Conservation (phyloP, 352 stramenopile species). For the Phytopythium aichiense region DNA sequence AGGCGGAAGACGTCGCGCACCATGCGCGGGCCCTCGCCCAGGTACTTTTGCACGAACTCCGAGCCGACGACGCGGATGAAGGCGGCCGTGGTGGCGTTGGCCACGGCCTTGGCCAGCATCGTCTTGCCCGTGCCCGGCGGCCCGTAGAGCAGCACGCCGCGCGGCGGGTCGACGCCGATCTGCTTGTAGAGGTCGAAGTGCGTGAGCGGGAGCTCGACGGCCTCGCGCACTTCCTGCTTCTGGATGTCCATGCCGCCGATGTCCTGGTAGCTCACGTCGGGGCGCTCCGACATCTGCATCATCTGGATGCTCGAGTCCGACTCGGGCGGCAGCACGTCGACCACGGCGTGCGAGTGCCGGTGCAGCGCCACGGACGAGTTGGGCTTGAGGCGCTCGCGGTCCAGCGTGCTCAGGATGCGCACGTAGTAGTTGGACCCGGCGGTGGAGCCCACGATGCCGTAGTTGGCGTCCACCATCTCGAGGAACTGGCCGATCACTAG, state of each 20-base stretch:
- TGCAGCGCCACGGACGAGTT: constrained; percentile 99
- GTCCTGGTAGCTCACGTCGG: constrained; percentile 94
- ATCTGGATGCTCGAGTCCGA: constrained; percentile 99
- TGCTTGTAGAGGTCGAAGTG: constrained; percentile 99
- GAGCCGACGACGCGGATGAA: constrained; percentile 98
- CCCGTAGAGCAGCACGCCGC: constrained; percentile 97
- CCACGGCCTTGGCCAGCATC: constrained; percentile 91
- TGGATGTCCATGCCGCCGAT: constrained; percentile 99
- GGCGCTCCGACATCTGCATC: constrained; percentile 98
- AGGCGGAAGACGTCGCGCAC: constrained; percentile 99
- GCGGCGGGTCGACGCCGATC: constrained; percentile 99
- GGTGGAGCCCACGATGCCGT: constrained; percentile 97
- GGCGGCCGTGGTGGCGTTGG: constrained; percentile 97
- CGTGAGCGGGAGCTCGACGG: constrained; percentile 98
- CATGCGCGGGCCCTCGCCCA: constrained; percentile 99
- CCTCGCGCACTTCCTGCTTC: constrained; percentile 98
- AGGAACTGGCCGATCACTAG: constrained; percentile 99
- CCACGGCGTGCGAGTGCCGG: constrained; percentile 97
- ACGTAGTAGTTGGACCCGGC: constrained; percentile 99
- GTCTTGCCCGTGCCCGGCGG: constrained; percentile 96
- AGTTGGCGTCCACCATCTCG: constrained; percentile 99
- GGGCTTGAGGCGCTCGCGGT: constrained; percentile 98
- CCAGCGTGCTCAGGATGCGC: constrained; percentile 97
- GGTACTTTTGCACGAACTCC: constrained; percentile 99
- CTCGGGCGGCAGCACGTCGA: constrained; percentile 98